Evolutionary conservation across 208 protist species (phyloP).

Genomic region (Leishmania mexicana): DNA sequence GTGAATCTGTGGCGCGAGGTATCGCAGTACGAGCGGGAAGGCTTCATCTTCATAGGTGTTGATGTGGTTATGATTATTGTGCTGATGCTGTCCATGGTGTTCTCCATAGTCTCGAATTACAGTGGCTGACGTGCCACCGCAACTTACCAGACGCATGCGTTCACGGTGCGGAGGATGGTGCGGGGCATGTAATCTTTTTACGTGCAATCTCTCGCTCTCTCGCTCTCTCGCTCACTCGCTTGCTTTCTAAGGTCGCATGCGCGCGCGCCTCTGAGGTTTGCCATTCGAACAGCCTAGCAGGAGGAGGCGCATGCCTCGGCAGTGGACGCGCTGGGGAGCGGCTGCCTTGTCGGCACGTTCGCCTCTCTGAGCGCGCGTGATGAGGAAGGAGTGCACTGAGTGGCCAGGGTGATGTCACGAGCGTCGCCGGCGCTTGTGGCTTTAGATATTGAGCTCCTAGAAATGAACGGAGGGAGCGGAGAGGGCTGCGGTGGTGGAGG

Average conservation of each 20-base stretch:
- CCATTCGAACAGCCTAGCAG: background rate
- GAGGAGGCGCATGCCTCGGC: background rate
- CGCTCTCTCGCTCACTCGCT: background rate
- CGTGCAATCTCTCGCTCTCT: background rate
- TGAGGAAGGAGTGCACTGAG: background rate
- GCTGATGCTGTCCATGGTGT: conserved; percentile 65
- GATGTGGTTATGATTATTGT: conserved; percentile 67
- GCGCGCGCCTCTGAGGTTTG: background rate
- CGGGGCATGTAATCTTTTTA: background rate
- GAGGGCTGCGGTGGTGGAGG: background rate
- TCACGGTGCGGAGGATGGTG: background rate
- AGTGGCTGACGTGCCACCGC: conserved; percentile 7
- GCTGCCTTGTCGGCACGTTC: background rate
- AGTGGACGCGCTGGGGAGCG: background rate
- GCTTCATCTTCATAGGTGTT: conserved; percentile 58
- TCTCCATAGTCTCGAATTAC: conserved; percentile 68
- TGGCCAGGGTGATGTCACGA: too few species aligned
- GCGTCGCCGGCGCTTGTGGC: background rate
- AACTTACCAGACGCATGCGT: background rate
- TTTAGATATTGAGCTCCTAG: background rate
- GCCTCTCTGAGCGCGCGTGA: background rate
- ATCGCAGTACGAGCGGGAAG: conserved; percentile 58
- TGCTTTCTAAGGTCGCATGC: background rate
- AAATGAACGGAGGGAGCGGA: background rate
- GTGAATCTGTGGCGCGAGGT: conserved; percentile 81